Evolutionary conservation across 768 basidiomycete genomes (phyloP), one percentile per base, ranked within the genome.

Genomic region (Rhodotorula paludigena): DNA sequence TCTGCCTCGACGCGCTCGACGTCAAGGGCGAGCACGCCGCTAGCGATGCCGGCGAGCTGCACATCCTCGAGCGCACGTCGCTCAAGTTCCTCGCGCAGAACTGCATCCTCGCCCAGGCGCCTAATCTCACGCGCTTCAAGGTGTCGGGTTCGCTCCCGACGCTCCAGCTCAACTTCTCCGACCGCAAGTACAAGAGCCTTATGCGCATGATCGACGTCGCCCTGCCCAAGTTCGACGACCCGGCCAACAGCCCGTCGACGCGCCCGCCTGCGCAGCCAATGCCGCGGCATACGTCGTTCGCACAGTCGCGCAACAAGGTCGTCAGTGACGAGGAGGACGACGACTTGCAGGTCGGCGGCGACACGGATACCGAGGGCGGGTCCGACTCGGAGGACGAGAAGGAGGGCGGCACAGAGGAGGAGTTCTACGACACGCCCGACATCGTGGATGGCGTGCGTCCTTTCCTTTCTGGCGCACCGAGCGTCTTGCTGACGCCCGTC

Each of bases 131-230:
- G 3, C 84, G 88, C 45, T 89, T 98, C 83, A 98, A 92, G 78
- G 82, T 97, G 56, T 85, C 90, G 0, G 96, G 93, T 14, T 87
- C 86, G 66, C 80, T 99, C 47, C 93, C 94, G 3, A 84, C 85
- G 38, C 82, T 99, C 16, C 88, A 89, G 75, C 83, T 96, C 77
- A 98, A 99, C 78, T 80, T 93, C 52, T 92, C 90, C 30, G 90
- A 92, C 74, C 84, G 85, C 14, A 94, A 93, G 77, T 94, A 94
- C 79, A 88, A 93, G 79, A 84, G 87, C 2, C 79, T 98, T 51
- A 91, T 99, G 89, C 85, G 90, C 15, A 82, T 98, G 63, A 84
- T 98, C 73, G 93, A 98, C 74, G 86, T 92, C 35, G 85, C 87
- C 36, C 86, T 98, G 45, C 96, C 96, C 21, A 84, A 87, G 64